Evolutionary conservation across 495 filamentous ascomycete genomes (phyloP).

Genomic region (Xanthoparmelia taractica): DNA sequence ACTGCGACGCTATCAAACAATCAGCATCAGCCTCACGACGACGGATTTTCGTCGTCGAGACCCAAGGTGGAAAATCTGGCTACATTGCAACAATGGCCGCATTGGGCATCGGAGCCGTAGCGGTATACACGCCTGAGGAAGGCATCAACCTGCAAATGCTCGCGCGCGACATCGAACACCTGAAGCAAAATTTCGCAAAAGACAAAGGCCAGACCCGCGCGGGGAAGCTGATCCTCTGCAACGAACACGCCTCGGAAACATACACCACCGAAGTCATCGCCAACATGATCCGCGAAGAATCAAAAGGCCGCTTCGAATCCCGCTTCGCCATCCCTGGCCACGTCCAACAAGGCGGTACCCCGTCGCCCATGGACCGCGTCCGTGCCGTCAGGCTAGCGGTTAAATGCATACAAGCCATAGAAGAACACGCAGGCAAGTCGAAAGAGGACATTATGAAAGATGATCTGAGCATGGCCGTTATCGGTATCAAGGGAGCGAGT

Average conservation of each 20-base stretch:
- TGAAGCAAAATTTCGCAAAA: conserved; percentile 74
- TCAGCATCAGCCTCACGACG: conserved; percentile 87
- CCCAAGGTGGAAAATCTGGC: conserved; percentile 88
- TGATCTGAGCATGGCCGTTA: conserved; percentile 64
- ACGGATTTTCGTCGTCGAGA: conserved; percentile 95
- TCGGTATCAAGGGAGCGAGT: conserved; percentile 84
- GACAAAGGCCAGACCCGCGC: conserved; percentile 87
- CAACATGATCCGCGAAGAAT: conserved; percentile 90
- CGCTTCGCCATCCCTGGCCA: conserved; percentile 90
- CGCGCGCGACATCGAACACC: conserved; percentile 78
- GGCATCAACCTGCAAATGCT: conserved; percentile 93
- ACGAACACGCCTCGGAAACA: conserved; percentile 82
- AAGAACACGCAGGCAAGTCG: conserved; percentile 60
- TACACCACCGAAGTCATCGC: conserved; percentile 91
- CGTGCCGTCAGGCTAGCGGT: conserved; percentile 87
- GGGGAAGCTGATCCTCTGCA: conserved; percentile 88
- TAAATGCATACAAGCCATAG: conserved; percentile 82
- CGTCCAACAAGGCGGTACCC: conserved; percentile 92
- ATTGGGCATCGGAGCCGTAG: conserved; percentile 80
- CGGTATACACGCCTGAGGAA: conserved; percentile 96
- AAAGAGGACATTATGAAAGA: conserved; percentile 62
- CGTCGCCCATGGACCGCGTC: conserved; percentile 91
- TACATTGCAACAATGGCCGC: conserved; percentile 91
- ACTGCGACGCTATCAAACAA: conserved; percentile 96
- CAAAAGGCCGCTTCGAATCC: conserved; percentile 87